Evolutionary conservation across 495 filamentous ascomycete genomes (phyloP).

Genomic region (Trichoderma erinaceum): DNA sequence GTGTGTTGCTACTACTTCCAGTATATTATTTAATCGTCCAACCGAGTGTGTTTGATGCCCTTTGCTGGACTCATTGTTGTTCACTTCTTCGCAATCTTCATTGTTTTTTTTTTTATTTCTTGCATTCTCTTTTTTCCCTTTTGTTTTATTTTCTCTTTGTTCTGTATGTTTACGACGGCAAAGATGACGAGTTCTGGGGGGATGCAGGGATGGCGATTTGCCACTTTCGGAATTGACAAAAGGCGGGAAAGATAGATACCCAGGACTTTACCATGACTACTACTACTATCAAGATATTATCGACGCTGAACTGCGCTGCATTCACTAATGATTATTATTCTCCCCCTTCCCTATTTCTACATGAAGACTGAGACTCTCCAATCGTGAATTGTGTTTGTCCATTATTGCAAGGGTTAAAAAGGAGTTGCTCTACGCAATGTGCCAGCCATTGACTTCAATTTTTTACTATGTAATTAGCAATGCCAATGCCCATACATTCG

Average conservation of each 20-base stretch:
- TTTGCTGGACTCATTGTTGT: not conserved
- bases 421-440: too few relatives aligned
- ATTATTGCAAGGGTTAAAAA: not conserved
- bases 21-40: constrained; percentile 3
- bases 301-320: constrained; percentile 6
- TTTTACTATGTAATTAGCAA: too few relatives aligned
- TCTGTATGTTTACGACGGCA: not conserved
- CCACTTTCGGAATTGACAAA: not conserved
- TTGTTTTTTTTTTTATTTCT: not conserved
- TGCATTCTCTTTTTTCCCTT: not conserved
- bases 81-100: not conserved
- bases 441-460: too few relatives aligned
- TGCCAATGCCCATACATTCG: too few relatives aligned
- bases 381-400: not conserved
- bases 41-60: not conserved
- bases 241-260: not conserved
- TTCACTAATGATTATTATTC: not conserved
- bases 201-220: not conserved
- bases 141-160: not conserved
- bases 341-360: not conserved
- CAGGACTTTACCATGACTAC: constrained; percentile 6
- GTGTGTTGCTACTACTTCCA: constrained; percentile 2
- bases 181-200: constrained; percentile 1
- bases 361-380: not conserved
- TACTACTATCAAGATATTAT: not conserved